phyloP scores from a whole-genome alignment of 1,284 basidiomycete species.

The Hortiboletus rubellus region DNA sequence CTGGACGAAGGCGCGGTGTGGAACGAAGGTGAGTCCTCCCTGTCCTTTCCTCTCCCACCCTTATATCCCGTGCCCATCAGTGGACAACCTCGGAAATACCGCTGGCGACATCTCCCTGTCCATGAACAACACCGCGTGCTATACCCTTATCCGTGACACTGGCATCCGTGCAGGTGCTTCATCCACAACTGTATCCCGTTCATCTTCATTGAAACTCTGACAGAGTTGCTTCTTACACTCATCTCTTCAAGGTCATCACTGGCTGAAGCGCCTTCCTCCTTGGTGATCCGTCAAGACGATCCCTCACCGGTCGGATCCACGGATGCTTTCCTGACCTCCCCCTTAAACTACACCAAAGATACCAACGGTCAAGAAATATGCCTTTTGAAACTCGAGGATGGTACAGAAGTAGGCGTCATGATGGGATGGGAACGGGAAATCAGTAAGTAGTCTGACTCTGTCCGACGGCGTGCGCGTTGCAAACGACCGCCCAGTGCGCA shows the following conservation, averaged over 20 bases:
- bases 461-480: conserved; percentile 3
- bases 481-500: conserved; percentile 51
- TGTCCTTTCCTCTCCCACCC: background rate
- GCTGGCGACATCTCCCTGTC: conserved; percentile 89
- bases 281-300: conserved; percentile 60
- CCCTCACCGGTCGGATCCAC: conserved; percentile 74
- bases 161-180: conserved; percentile 78
- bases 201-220: conserved; percentile 8
- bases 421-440: conserved; percentile 93
- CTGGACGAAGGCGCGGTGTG: conserved; percentile 87
- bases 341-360: conserved; percentile 72
- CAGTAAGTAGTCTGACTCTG: conserved; percentile 47
- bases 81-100: conserved; percentile 77
- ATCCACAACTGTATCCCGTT: conserved; percentile 1
- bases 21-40: conserved; percentile 70
- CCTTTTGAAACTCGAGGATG: conserved; percentile 66
- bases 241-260: conserved; percentile 47
- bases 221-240: conserved; percentile 69
- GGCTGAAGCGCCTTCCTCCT: conserved; percentile 41
- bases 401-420: conserved; percentile 85
- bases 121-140: conserved; percentile 74
- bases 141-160: conserved; percentile 78
- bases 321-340: conserved; percentile 72
- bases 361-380: conserved; percentile 81
- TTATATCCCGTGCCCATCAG: conserved; percentile 38